Percentiles rank a stretch among this genome's conserved stretches.
Evolutionary conservation across 345 rosid genomes (phyloP).

Genomic region (Cardamine occulta): DNA sequence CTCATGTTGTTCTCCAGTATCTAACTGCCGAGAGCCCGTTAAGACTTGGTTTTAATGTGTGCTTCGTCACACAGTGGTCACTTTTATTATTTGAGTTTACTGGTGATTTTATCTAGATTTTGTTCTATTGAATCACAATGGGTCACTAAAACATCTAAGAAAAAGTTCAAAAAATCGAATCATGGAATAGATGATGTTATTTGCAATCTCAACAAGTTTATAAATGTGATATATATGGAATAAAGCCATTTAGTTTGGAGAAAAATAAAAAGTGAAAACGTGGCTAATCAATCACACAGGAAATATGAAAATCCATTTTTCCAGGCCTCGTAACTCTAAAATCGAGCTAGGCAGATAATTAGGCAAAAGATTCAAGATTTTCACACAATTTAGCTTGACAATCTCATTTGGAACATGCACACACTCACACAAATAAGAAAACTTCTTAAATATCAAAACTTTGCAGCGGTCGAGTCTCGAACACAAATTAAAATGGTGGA

Average conservation of each 20-base stretch:
- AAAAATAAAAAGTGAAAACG: neutral
- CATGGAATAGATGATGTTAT: neutral
- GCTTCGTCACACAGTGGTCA: neutral
- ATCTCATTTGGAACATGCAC: neutral
- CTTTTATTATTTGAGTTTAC: slow-evolving; percentile 12
- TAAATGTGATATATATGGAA: neutral
- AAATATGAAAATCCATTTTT: neutral
- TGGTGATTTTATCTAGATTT: neutral
- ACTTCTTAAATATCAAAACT: neutral
- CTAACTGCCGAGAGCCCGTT: slow-evolving; percentile 10
- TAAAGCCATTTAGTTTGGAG: neutral
- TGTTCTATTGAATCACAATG: neutral
- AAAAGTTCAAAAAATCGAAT: neutral
- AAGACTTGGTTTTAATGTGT: slow-evolving; percentile 20
- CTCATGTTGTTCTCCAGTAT: slow-evolving; percentile 16
- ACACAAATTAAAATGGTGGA: neutral
- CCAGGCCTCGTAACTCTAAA: neutral
- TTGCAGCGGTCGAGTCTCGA: neutral
- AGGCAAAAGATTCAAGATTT: neutral
- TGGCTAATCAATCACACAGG: neutral
- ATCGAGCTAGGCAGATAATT: neutral
- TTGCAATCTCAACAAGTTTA: neutral
- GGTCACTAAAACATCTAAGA: slow-evolving; percentile 8
- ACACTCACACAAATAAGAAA: neutral
- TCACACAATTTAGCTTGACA: neutral